These are phyloP conservation scores for Fragilaria crotonensis DNA, from an alignment of 108 stramenopile species.

Conservation along the genomic window DNA sequence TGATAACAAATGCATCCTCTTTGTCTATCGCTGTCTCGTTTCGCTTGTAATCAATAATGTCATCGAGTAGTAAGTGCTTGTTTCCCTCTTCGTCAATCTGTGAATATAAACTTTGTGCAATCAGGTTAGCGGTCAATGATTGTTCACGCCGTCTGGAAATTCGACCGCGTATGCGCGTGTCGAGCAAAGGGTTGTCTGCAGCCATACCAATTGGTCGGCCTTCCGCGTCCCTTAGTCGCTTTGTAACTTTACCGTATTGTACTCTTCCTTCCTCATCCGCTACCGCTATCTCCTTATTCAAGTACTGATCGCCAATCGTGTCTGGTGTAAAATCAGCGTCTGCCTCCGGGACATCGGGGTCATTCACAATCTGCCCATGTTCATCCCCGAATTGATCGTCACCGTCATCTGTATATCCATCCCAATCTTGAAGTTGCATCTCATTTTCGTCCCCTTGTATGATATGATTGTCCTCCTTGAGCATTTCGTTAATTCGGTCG, in stretches of 20 bases:
- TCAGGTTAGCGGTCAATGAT: slow-evolving; percentile 17
- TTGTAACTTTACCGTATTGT: slow-evolving; percentile 7
- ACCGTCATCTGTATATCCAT: too few species aligned
- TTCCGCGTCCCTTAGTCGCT: slow-evolving; percentile 7
- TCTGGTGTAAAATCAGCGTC: slow-evolving; percentile 3
- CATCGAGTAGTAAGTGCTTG: slow-evolving; percentile 2
- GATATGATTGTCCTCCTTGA: too few species aligned
- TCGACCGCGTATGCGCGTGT: slow-evolving; percentile 26
- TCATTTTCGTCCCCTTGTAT: too few species aligned
- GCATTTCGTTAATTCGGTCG: too few species aligned
- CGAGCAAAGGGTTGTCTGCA: slow-evolving; percentile 17
- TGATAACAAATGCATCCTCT: background rate
- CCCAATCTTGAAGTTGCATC: too few species aligned
- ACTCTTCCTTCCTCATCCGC: background rate
- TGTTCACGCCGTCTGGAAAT: slow-evolving; percentile 28
- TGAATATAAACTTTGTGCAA: too few species aligned
- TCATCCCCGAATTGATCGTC: too few species aligned
- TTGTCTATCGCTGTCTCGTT: background rate
- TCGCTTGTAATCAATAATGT: slow-evolving; percentile 3
- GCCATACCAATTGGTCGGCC: slow-evolving; percentile 9
- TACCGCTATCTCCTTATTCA: background rate
- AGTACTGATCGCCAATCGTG: background rate
- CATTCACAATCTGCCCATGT: too few species aligned
- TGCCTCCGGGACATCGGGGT: background rate
- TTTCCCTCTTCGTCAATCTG: slow-evolving; percentile 21